phyloP scores from a whole-genome alignment of 805 yeast genomes.

The Yueomyces sinensis region DNA sequence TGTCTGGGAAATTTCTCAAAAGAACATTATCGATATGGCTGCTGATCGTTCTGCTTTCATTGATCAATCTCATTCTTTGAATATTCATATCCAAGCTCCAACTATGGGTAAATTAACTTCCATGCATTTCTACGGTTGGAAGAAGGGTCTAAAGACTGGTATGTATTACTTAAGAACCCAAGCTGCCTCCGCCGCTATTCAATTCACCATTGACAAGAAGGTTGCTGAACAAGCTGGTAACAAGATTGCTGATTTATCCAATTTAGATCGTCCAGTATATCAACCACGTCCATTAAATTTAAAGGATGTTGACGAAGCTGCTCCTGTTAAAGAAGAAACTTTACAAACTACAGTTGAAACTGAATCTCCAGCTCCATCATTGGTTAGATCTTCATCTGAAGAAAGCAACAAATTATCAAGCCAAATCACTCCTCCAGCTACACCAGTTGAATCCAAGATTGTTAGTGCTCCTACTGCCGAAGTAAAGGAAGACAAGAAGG shows the following conservation, averaged over 20 bases:
- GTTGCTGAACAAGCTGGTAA: slow-evolving; percentile 36
- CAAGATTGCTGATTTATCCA: slow-evolving; percentile 6
- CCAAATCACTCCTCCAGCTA: slow-evolving; percentile 20
- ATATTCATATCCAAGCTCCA: slow-evolving; percentile 72
- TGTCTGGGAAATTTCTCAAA: slow-evolving; percentile 92
- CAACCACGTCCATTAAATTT: slow-evolving; percentile 6
- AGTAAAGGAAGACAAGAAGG: slow-evolving; percentile 19
- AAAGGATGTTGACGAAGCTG: not conserved
- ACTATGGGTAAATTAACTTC: slow-evolving; percentile 91
- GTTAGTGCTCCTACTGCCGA: slow-evolving; percentile 20
- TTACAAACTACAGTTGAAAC: not conserved
- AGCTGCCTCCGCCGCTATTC: slow-evolving; percentile 94
- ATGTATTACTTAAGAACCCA: slow-evolving; percentile 93
- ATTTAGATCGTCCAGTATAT: slow-evolving; percentile 29
- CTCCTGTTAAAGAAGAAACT: not conserved
- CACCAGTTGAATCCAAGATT: slow-evolving; percentile 16
- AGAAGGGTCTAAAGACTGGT: slow-evolving; percentile 91
- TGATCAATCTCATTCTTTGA: slow-evolving; percentile 87
- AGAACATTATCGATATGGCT: slow-evolving; percentile 68
- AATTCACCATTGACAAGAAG: slow-evolving; percentile 64
- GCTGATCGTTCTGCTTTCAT: slow-evolving; percentile 73
- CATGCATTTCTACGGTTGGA: slow-evolving; percentile 98
- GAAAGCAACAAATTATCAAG: not conserved
- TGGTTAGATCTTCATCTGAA: slow-evolving; percentile 1
- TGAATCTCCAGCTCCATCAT: not conserved